Evolutionary conservation across 1,284 basidiomycete species (phyloP).

Genomic region (Rhodotorula sp.): DNA sequence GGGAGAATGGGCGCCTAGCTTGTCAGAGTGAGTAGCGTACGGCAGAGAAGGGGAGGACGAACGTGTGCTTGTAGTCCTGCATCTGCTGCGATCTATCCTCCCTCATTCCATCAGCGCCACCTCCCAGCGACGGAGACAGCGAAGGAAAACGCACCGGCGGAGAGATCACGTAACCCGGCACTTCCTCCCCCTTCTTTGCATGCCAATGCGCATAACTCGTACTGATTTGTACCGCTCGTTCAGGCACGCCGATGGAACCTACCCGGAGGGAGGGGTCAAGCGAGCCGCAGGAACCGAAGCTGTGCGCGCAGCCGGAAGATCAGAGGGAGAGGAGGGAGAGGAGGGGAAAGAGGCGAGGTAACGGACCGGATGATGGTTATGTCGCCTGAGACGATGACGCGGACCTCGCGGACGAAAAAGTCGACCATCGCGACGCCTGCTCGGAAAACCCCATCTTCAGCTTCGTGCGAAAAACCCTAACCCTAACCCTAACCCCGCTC

Average conservation of each 20-base stretch:
- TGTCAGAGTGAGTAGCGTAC: background rate
- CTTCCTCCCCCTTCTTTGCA: constrained; percentile 44
- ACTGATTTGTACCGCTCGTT: constrained; percentile 63
- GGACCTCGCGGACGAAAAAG: constrained; percentile 77
- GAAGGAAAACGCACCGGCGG: constrained; percentile 47
- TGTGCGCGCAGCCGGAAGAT: constrained; percentile 44
- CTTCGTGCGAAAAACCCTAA: too few species aligned
- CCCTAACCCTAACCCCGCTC: constrained; percentile 34
- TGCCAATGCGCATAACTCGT: constrained; percentile 78
- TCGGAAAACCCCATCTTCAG: background rate
- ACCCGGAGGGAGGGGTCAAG: constrained; percentile 64
- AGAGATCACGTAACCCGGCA: constrained; percentile 65
- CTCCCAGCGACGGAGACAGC: background rate
- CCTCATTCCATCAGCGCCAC: background rate
- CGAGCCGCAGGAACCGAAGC: constrained; percentile 76
- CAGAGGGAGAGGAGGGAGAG: background rate
- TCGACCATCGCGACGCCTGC: constrained; percentile 64
- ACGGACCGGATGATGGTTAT: constrained; percentile 70
- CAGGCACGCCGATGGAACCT: constrained; percentile 64
- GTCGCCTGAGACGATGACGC: constrained; percentile 73
- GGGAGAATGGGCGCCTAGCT: background rate
- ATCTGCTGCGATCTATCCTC: constrained; percentile 59
- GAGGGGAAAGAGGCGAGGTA: background rate
- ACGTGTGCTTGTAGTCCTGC: constrained; percentile 53
- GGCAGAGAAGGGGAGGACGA: background rate